phyloP scores from a whole-genome alignment of 352 stramenopile genomes.

The Pythium volutum region DNA sequence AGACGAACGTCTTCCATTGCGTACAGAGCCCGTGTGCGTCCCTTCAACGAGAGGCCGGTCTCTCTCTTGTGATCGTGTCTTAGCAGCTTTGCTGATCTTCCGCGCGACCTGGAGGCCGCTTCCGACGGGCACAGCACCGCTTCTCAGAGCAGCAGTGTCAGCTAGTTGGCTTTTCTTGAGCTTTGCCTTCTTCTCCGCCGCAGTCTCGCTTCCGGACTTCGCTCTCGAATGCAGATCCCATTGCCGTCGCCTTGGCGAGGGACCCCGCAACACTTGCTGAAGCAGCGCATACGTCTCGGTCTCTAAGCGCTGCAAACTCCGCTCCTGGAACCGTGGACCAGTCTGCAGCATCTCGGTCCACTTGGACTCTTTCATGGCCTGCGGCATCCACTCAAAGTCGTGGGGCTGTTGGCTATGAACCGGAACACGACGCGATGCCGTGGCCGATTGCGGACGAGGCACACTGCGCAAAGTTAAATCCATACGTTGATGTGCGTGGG shows the following conservation, averaged over 20 bases:
- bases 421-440: background rate
- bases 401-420: background rate
- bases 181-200: background rate
- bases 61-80: background rate
- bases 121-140: background rate
- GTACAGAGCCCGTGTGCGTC: background rate
- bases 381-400: conserved; percentile 16
- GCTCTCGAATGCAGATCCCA: background rate
- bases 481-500: background rate
- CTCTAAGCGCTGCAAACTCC: conserved; percentile 18
- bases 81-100: background rate
- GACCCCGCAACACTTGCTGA: conserved; percentile 6
- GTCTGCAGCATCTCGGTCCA: conserved; percentile 27
- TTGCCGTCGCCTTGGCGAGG: background rate
- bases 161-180: background rate
- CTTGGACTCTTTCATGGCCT: conserved; percentile 15
- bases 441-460: conserved; percentile 14
- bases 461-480: background rate
- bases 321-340: conserved; percentile 18
- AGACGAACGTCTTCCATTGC: background rate
- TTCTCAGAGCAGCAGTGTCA: background rate
- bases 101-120: conserved; percentile 16
- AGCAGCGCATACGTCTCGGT: conserved; percentile 24
- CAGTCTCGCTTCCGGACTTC: too few species aligned
- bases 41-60: background rate